Percentiles rank a stretch among this genome's conserved stretches.
phyloP scores from a whole-genome alignment of 768 basidiomycete species.

The Baorangia bicolor region DNA sequence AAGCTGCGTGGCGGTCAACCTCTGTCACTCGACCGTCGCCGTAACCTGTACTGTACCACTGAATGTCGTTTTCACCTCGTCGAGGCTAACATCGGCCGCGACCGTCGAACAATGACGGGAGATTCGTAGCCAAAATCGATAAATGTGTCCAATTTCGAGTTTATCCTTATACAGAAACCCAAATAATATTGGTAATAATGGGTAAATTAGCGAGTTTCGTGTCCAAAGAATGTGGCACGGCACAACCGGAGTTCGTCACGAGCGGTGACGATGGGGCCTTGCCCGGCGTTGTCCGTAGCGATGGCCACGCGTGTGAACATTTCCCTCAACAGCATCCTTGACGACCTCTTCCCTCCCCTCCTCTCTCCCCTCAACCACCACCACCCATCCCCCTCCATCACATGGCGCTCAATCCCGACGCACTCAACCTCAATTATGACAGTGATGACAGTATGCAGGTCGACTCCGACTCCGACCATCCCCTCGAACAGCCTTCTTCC shows the following conservation, averaged over 20 bases:
- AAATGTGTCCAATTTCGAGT: background rate
- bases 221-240: slow-evolving; percentile 33
- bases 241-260: slow-evolving; percentile 40
- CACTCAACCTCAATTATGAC: slow-evolving; percentile 55
- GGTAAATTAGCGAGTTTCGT: slow-evolving; percentile 23
- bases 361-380: slow-evolving; percentile 38
- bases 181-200: slow-evolving; percentile 8
- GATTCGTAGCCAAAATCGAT: slow-evolving; percentile 3
- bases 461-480: slow-evolving; percentile 55
- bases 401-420: slow-evolving; percentile 40
- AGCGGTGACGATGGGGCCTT: slow-evolving; percentile 44
- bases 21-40: background rate
- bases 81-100: background rate
- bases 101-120: background rate
- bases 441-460: slow-evolving; percentile 66
- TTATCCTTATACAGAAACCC: background rate
- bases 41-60: background rate
- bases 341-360: slow-evolving; percentile 36
- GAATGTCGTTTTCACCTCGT: background rate
- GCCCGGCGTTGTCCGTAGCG: slow-evolving; percentile 43
- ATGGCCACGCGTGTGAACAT: slow-evolving; percentile 42
- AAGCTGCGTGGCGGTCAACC: slow-evolving; percentile 15
- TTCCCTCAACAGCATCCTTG: slow-evolving; percentile 42
- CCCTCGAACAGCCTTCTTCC: slow-evolving; percentile 16
- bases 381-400: slow-evolving; percentile 23